A percentile compares a stretch with the other conserved stretches of the same genome.
These are phyloP conservation scores for Wickerhamiella australiensis DNA, from an alignment of 805 yeast genomes.

Conservation along the genomic window DNA sequence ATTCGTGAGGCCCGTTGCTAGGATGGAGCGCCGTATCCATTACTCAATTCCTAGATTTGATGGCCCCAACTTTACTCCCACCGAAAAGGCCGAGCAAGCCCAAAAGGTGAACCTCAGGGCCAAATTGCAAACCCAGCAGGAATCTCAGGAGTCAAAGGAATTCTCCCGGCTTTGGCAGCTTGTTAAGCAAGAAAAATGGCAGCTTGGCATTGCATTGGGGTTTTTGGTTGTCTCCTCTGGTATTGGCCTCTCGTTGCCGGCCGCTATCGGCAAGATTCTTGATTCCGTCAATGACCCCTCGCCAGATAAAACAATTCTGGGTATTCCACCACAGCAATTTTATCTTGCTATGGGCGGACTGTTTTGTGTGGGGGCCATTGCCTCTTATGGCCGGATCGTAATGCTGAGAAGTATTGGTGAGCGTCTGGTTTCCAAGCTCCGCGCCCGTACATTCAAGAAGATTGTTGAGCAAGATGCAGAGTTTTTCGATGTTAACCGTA, in stretches of 20 bases:
- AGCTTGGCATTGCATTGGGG: constrained; percentile 48
- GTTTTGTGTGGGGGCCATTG: constrained; percentile 60
- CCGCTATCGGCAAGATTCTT: constrained; percentile 72
- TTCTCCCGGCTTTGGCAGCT: constrained; percentile 39
- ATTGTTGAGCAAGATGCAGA: constrained; percentile 77
- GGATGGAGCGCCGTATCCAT: neutral
- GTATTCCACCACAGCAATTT: constrained; percentile 52
- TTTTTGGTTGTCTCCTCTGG: constrained; percentile 61
- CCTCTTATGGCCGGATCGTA: constrained; percentile 73
- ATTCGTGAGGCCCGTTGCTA: neutral
- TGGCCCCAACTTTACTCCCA: constrained; percentile 4
- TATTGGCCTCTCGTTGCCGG: constrained; percentile 70
- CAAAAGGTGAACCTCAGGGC: constrained; percentile 27
- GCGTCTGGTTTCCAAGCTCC: constrained; percentile 67
- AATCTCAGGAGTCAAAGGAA: constrained; percentile 27
- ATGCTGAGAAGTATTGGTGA: constrained; percentile 74
- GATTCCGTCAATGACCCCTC: constrained; percentile 46
- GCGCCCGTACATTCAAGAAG: constrained; percentile 64
- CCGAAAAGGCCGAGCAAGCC: constrained; percentile 20
- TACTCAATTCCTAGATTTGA: neutral
- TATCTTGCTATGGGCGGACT: constrained; percentile 48
- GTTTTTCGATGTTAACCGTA: constrained; percentile 77
- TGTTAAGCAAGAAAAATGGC: constrained; percentile 45
- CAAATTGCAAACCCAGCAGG: constrained; percentile 20
- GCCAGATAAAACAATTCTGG: constrained; percentile 35